Evolutionary conservation across 768 basidiomycete genomes (phyloP), one percentile per base, ranked within the genome.

Genomic region (Auricularia auricula-judae): DNA sequence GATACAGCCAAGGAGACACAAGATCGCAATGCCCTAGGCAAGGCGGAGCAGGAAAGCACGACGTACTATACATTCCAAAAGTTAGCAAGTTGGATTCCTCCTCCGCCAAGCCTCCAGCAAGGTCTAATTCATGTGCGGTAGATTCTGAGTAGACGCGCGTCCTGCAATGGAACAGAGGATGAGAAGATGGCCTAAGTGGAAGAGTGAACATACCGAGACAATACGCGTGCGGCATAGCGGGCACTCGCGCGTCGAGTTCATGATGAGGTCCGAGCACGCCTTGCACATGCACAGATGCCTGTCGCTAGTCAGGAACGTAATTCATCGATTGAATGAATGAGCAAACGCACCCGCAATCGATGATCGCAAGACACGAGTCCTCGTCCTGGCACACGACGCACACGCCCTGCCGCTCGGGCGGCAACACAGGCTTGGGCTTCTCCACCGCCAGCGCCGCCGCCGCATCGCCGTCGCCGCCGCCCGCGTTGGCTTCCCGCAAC

Each of bases 331-430:
- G 34, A 64, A 62, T 33, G 11, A 54, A 33, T 29, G 39, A 42
- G 39, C 39, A 14, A 1, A 82, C 87, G 54, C 72, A 91, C 88
- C 94, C 94, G 83, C 94, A 97, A 74, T 97, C 94, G 12, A 96
- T 89, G 63, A 93, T 86, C 2, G 93, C 94, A 65, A 97, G 90
- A 68, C 89, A 93, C 0, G 94, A 93, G 67, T 96, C 93, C 65
- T 93, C 90, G 67, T 97, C 94, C 71, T 95, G 93, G 71, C 94
- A 97, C 10, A 97, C 83, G 0, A 96, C 91, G 72, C 94, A 97
- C 3, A 94, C 74, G 1, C 94, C 93, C 8, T 83, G 82, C 29
- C 86, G 82, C 66, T 91, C 89, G 12, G 81, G 77, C 74, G 1
- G 78, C 73, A 1, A 74, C 71, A 36, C 75, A 74, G 39, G 39